Evolutionary conservation across 805 yeast species (phyloP).

Genomic region (Phaffomyces opuntiae): DNA sequence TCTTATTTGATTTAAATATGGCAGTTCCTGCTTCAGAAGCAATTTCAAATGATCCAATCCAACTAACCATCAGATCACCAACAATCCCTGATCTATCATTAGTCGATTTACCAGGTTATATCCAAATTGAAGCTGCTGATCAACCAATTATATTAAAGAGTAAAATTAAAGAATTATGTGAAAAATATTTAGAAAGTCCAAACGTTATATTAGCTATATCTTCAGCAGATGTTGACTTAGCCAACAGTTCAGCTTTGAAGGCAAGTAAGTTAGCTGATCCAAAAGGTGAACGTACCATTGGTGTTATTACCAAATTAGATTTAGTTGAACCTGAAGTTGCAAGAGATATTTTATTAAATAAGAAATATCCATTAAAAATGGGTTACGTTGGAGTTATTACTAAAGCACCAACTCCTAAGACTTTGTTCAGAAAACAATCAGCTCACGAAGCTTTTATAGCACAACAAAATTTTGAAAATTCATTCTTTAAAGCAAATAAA

Average conservation of each 20-base stretch:
- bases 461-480: conserved; percentile 58
- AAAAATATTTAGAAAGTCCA: conserved; percentile 81
- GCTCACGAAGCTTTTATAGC: conserved; percentile 60
- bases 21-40: conserved; percentile 86
- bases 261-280: conserved; percentile 92
- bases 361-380: conserved; percentile 85
- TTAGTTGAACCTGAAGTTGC: conserved; percentile 77
- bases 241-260: conserved; percentile 88
- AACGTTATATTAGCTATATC: conserved; percentile 93
- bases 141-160: conserved; percentile 82
- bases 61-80: conserved; percentile 84
- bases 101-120: conserved; percentile 96
- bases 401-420: conserved; percentile 47
- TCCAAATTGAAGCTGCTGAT: conserved; percentile 93
- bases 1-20: conserved; percentile 82
- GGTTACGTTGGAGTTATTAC: conserved; percentile 99
- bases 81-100: conserved; percentile 85
- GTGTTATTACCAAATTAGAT: conserved; percentile 92
- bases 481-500: conserved; percentile 58
- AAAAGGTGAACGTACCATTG: conserved; percentile 89
- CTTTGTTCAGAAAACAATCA: conserved; percentile 44
- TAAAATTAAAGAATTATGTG: conserved; percentile 74
- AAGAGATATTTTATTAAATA: conserved; percentile 58
- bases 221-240: conserved; percentile 96
- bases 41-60: conserved; percentile 90